Base-by-base conservation (phyloP, 257 asterid genomes). In the Plantago ovata region DNA sequence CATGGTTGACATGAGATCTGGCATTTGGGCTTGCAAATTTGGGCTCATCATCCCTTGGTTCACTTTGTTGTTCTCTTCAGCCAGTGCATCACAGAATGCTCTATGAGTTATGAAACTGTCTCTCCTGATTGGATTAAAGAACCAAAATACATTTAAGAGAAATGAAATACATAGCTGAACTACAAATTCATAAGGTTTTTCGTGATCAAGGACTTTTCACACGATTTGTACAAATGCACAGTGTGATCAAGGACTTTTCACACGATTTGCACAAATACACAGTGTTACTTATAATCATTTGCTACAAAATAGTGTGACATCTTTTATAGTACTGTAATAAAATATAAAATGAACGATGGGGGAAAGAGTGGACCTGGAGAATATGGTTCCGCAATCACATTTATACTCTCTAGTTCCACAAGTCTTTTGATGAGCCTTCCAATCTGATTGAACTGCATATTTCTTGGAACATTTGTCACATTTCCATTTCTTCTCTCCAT, bases 71-170 rank as follows among this genome's bases (percentile, higher is more conserved):
- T 89, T 89, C 69, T 89, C 96, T 71, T 89, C 96, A 0, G 96
- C 87, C 41, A 89, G 48, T 51, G 97, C 97, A 50, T 89, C 97
- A 33, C 97, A 89, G 69, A 89, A 89, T 6, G 95, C 95, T 58
- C 97, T 77, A 59, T 89, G 97, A n/a, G 97, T 86, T 47, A 89
- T 84, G 69, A 89, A 86, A 77, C 97, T 89, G 74, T 89, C 97
- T 62, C 97, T 77, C 94, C 97, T 86, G 90, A 19, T 51, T 13
- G 13, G 10, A 67, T 3, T 21, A 19, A 38, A 21, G 0, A 16
- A 45, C 9, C 38, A 23, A 58, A 51, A 60, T 32, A 38, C 20
- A 4, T 10, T 22, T 21, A 10, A 23, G 9, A 52, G 3, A 13
- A 3, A 7, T 20, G 18, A n/a, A 22, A 23, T 6, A 12, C 15